Evolutionary conservation across 805 yeast genomes (phyloP).

Genomic region (Blastobotrys chiropterorum): DNA sequence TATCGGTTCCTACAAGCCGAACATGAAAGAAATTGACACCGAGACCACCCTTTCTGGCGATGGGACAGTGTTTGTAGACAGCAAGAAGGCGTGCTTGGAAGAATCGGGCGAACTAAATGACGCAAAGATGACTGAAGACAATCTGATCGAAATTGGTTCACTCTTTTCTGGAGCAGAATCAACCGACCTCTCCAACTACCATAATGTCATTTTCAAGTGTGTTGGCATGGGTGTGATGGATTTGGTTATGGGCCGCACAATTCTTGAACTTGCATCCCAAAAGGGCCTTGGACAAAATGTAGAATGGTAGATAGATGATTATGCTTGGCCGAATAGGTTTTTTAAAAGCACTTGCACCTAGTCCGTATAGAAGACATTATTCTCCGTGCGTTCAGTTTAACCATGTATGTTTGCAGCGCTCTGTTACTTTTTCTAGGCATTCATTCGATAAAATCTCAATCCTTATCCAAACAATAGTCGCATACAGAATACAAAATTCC

Average conservation of each 20-base stretch:
- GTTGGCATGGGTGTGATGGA: slow-evolving; percentile 5
- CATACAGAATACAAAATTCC: no score
- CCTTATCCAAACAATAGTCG: no score
- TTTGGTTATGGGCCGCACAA: not conserved
- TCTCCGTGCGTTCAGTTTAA: no score
- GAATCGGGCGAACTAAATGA: slow-evolving; percentile 9
- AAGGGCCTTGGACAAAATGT: not conserved
- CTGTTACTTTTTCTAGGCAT: no score
- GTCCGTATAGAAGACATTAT: no score
- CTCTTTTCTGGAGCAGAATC: not conserved
- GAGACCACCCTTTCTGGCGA: slow-evolving; percentile 5
- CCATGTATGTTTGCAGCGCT: no score
- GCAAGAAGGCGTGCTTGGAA: slow-evolving; percentile 6
- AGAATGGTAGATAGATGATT: slow-evolving; percentile 1
- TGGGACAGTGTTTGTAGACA: slow-evolving; percentile 7
- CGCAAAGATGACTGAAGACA: slow-evolving; percentile 1
- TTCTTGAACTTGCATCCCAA: slow-evolving; percentile 1
- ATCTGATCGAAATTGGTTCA: slow-evolving; percentile 9
- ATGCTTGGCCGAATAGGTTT: no score
- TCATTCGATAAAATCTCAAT: no score
- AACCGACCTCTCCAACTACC: not conserved
- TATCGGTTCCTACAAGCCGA: slow-evolving; percentile 11
- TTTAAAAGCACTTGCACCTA: no score
- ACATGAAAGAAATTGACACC: slow-evolving; percentile 9
- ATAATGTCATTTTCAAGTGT: slow-evolving; percentile 1